phyloP scores from a whole-genome alignment of 768 basidiomycete genomes.

The Mycena sanguinolenta region DNA sequence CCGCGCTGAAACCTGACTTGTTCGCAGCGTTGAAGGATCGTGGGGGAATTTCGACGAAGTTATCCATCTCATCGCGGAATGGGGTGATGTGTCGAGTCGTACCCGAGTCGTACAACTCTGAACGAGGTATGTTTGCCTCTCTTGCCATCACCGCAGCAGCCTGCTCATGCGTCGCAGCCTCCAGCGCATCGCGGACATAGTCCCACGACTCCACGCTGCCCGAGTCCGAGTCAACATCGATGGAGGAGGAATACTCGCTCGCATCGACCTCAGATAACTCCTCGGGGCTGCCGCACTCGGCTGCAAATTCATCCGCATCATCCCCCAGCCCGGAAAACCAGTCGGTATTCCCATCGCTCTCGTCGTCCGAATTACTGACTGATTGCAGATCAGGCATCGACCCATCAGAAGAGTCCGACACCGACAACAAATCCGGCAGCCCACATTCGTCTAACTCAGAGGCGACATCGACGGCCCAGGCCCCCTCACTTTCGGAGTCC shows the following conservation, averaged over 20 bases:
- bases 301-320: conserved; percentile 18
- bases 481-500: conserved; percentile 26
- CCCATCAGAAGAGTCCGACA: no score
- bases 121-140: no score
- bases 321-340: conserved; percentile 30
- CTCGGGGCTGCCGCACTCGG: conserved; percentile 21
- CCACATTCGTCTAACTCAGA: conserved; percentile 33
- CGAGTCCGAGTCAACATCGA: conserved; percentile 27
- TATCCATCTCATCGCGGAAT: no score
- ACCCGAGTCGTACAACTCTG: no score
- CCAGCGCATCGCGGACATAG: no score
- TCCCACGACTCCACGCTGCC: conserved; percentile 14
- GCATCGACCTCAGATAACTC: conserved; percentile 26
- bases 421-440: no score
- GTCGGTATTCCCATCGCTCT: not conserved
- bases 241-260: conserved; percentile 19
- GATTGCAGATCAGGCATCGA: not conserved
- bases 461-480: conserved; percentile 29
- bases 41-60: no score
- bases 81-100: no score
- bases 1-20: no score
- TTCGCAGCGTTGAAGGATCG: no score
- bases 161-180: no score
- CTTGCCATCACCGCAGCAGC: no score
- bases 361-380: conserved; percentile 3